Evolutionary conservation across 2,329 filamentous ascomycete genomes (phyloP).

Genomic region (Fusarium sp.): DNA sequence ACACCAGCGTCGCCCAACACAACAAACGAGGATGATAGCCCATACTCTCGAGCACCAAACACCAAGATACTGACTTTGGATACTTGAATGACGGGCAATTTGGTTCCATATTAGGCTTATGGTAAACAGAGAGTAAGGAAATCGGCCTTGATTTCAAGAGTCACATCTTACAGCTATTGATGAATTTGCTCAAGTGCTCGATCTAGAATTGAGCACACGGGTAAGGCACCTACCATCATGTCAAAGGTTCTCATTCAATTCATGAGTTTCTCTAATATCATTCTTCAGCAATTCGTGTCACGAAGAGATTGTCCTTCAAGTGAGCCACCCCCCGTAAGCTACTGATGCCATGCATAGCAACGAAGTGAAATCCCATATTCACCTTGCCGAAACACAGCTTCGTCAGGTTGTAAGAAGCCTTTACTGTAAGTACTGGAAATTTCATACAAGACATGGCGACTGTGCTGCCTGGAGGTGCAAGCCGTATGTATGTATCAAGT

Average conservation of each 20-base stretch:
- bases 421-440: accelerated
- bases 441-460: too few species aligned
- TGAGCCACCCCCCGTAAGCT: not conserved
- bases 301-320: not conserved
- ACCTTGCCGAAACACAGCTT: not conserved
- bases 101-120: accelerated
- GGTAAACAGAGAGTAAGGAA: accelerated
- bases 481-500: too few species aligned
- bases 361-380: not conserved
- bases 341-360: not conserved
- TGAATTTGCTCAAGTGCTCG: not conserved
- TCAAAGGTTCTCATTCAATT: too few species aligned
- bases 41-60: too few species aligned
- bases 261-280: accelerated
- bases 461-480: too few species aligned
- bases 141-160: not conserved
- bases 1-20: not conserved
- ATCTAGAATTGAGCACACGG: not conserved
- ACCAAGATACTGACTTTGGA: not conserved
- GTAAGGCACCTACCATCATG: too few species aligned
- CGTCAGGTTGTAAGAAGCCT: accelerated
- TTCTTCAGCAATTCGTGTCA: not conserved
- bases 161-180: not conserved
- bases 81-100: too few species aligned
- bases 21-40: not conserved